Conservation (phyloP, 2,329 filamentous ascomycete species). For the Ampelomyces quisqualis region DNA sequence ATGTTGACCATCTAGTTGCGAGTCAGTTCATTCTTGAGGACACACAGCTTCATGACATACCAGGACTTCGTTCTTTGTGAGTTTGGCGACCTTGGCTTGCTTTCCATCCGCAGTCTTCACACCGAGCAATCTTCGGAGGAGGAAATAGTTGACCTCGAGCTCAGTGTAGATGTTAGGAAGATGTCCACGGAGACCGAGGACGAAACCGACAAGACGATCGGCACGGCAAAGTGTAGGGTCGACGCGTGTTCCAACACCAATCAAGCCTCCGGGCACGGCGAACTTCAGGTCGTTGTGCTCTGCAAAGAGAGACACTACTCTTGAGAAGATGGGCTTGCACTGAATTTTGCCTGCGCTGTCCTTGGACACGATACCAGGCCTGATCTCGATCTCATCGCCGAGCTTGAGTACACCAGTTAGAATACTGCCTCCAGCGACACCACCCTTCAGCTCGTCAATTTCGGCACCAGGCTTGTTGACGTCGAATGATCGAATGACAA, state of each 20-base stretch:
- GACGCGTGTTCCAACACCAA: constrained; percentile 93
- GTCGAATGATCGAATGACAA: constrained; percentile 98
- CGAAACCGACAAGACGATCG: constrained; percentile 97
- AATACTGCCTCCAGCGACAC: constrained; percentile 96
- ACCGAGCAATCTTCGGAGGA: constrained; percentile 89
- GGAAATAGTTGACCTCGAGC: constrained; percentile 97
- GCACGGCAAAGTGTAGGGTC: constrained; percentile 98
- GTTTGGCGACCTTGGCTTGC: constrained; percentile 98
- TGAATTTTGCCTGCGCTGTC: constrained; percentile 91
- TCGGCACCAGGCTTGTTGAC: constrained; percentile 99
- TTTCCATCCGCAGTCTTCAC: constrained; percentile 98
- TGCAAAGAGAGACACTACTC: constrained; percentile 92
- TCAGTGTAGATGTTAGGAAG: constrained; percentile 97
- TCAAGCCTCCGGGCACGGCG: constrained; percentile 93
- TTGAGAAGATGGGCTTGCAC: constrained; percentile 95
- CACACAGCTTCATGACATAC: constrained; percentile 16
- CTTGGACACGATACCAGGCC: constrained; percentile 96
- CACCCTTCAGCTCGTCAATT: constrained; percentile 97
- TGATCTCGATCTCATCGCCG: constrained; percentile 96
- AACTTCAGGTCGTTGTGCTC: constrained; percentile 99
- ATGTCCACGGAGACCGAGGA: constrained; percentile 88
- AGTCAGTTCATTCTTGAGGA: constrained; percentile 12
- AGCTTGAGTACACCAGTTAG: constrained; percentile 95
- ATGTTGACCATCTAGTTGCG: constrained; percentile 85
- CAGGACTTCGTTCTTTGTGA: constrained; percentile 96